Base-by-base conservation (phyloP, 192 early-diverging fungal species). In the Entomortierella chlamydospora region DNA sequence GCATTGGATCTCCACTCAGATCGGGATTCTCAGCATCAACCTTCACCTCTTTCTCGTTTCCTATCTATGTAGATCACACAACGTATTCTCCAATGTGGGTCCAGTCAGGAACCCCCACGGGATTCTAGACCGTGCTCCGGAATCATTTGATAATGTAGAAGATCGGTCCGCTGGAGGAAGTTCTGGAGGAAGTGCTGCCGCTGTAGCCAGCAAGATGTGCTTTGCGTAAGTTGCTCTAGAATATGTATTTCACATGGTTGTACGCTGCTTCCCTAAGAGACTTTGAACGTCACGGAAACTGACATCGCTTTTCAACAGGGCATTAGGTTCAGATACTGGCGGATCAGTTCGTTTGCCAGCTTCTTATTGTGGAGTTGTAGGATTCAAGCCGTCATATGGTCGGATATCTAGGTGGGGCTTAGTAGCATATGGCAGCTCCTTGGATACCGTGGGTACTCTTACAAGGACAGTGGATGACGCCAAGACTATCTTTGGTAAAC, bases 311-410 rank as follows among this genome's bases (percentile, higher is more conserved):
- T 98, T 47, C 12, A 47, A 20, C 20, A 94, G 92, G 17, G 94
- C 95, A 0, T 61, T 98, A 39, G 97, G 97, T 2, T 97, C 95
- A 2, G 97, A 98, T 61, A 98, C 97, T 1, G 97, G 97, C 57
- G 97, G 97, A 17, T 97, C 95, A 4, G 93, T 98, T n/a, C 82
- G 97, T 26, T 82, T 96, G 18, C 97, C 97, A 8, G 97, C 96
- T 4, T 89, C 97, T 4, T 98, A 95, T 82, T 97, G 96, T 74
- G 97, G 97, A 11, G 85, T 97, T 7, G 87, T 95, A 23, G 97
- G 97, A 7, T 96, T 95, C 68, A 98, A 98, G 76, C 97, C 97
- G 17, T 91, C 91, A 0, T 98, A 97, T 72, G 97, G 97, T 0
- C 87, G 88, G 42, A 83, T 92, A 53, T 97, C 97, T 22, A 87